Percentiles rank a stretch among this genome's conserved stretches.
Conservation (phyloP, 2,329 filamentous ascomycete species). For the Neofusicoccum ribis region DNA sequence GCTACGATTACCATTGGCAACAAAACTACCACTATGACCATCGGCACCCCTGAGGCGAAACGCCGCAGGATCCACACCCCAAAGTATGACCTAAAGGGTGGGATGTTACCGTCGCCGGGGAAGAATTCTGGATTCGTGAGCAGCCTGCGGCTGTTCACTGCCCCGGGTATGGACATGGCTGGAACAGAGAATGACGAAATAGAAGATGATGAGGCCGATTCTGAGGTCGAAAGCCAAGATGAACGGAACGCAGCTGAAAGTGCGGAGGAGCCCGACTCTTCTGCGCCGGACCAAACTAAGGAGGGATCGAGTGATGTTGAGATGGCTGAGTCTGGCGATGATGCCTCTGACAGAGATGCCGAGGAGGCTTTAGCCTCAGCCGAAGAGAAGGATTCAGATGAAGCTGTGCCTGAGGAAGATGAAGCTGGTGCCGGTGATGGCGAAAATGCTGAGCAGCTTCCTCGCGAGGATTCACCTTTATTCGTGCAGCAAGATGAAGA, state of each 20-base stretch:
- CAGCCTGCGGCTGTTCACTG: constrained; percentile 55
- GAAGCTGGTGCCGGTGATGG: not conserved
- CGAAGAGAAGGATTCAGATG: not conserved
- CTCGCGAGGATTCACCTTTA: constrained; percentile 2
- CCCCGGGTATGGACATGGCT: constrained; percentile 49
- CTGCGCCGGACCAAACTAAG: not conserved
- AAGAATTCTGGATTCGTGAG: constrained; percentile 39
- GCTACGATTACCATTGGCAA: constrained; percentile 76
- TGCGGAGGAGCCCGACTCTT: constrained; percentile 2
- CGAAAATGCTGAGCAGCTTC: not conserved
- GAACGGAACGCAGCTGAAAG: not conserved
- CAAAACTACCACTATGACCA: constrained; percentile 63
- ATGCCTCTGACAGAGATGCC: not conserved
- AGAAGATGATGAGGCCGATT: not conserved
- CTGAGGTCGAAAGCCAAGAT: not conserved
- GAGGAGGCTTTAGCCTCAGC: not conserved
- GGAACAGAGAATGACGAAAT: constrained; percentile 16
- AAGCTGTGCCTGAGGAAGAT: not conserved
- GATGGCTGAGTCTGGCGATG: not conserved
- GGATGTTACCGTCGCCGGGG: constrained; percentile 31
- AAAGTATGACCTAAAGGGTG: constrained; percentile 34
- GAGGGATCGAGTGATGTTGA: not conserved
- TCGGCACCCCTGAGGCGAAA: constrained; percentile 56
- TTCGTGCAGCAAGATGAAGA: constrained; percentile 25
- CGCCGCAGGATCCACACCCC: constrained; percentile 44